These are phyloP conservation scores for Solanum sitiens DNA, from an alignment of 257 asterid genomes.

Conservation along the genomic window DNA sequence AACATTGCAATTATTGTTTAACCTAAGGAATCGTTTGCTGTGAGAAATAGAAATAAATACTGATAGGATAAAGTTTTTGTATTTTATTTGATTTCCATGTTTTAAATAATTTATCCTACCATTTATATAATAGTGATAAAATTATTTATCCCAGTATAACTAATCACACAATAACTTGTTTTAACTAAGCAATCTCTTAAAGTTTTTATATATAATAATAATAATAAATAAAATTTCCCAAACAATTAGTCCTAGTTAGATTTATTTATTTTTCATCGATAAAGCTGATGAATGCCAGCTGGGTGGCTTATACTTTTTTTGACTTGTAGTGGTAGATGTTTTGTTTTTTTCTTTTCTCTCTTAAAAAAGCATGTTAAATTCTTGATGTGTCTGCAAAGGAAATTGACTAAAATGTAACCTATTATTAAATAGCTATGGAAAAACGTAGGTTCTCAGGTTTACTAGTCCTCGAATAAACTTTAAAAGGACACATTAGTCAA, in stretches of 20 bases:
- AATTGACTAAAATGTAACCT: not conserved
- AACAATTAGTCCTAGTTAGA: too few species aligned
- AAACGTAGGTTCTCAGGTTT: not conserved
- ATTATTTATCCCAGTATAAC: too few species aligned
- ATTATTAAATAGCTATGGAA: not conserved
- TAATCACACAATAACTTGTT: too few species aligned
- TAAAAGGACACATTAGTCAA: not conserved
- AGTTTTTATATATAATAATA: too few species aligned
- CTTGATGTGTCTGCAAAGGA: not conserved
- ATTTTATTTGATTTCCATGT: too few species aligned
- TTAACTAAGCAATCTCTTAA: too few species aligned
- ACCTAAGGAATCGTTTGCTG: too few species aligned
- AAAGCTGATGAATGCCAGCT: not conserved
- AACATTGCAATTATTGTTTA: too few species aligned
- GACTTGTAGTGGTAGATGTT: not conserved
- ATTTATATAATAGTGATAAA: too few species aligned
- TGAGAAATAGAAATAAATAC: too few species aligned
- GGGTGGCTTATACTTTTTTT: not conserved
- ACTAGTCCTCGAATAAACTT: not conserved
- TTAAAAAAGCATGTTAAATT: not conserved
- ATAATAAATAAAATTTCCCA: too few species aligned
- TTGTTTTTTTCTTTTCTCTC: not conserved
- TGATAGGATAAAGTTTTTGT: accelerated
- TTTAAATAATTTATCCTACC: accelerated
- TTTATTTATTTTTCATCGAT: not conserved